Evolutionary conservation across 768 basidiomycete genomes (phyloP).

Genomic region (Naganishia antarctica): DNA sequence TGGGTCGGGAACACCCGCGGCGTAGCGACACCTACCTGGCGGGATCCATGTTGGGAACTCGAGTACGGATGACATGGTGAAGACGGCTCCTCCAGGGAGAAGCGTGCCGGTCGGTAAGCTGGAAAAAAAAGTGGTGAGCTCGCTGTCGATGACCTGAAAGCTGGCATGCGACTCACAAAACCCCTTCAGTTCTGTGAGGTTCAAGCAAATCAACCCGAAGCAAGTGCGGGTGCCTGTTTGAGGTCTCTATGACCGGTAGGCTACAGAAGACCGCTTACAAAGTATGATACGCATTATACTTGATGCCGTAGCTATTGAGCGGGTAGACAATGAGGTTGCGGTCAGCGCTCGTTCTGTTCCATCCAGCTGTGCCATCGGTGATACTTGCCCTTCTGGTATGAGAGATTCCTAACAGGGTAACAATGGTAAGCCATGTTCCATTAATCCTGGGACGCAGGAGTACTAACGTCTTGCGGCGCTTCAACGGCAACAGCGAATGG

Average conservation of each 20-base stretch:
- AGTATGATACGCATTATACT: conserved; percentile 31
- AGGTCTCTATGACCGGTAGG: neutral
- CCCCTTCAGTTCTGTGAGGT: conserved; percentile 24
- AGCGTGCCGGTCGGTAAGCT: conserved; percentile 28
- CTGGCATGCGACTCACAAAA: conserved; percentile 20
- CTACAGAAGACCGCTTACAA: conserved; percentile 4
- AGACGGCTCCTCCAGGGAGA: conserved; percentile 28
- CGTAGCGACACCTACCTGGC: conserved; percentile 13
- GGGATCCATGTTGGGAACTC: conserved; percentile 31
- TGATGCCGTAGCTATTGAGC: conserved; percentile 26
- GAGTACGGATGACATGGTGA: conserved; percentile 28
- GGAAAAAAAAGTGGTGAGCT: neutral
- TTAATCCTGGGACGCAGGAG: neutral
- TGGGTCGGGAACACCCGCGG: neutral
- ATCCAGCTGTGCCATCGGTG: neutral
- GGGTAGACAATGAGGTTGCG: too few relatives aligned
- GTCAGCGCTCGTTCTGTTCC: too few relatives aligned
- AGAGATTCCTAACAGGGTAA: conserved; percentile 6
- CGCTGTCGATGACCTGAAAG: neutral
- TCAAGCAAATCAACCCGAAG: neutral
- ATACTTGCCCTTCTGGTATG: conserved; percentile 29
- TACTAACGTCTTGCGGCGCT: conserved; percentile 20
- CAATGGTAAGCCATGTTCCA: neutral
- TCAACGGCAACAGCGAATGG: conserved; percentile 29
- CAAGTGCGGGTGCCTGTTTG: neutral